Base-by-base conservation (phyloP, 148 eudicot species). In the Agrostemma githago region DNA sequence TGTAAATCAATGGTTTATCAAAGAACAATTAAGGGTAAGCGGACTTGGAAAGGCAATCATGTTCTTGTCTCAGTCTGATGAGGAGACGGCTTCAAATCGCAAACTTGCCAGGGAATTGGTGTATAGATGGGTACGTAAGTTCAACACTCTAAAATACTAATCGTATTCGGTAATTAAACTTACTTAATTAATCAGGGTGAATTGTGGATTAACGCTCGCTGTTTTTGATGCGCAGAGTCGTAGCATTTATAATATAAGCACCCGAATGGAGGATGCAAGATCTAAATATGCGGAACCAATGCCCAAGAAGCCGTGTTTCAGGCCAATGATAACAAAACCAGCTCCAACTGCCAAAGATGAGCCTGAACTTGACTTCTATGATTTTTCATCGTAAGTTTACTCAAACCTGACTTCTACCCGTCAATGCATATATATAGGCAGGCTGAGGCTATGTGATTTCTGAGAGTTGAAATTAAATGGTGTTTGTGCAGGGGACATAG, bases 11-110 rank as follows among this genome's bases (percentile, higher is more conserved):
- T 26, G 34, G 34, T 26, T 26, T 26, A 26, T 26, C 34, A 26
- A 26, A 26, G 34, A 26, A 26, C 34, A 26, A 57, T 67, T 92
- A 77, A 90, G 90, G 80, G 83, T 82, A 77, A 93, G 98, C 78
- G 98, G 98, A 59, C 92, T 93, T 65, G 98, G 96, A 66, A 93
- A 90, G 92, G 98, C 88, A 4, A 89, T 93, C 72, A 90, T 90
- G 98, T 93, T 93, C 79, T 73, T 93, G 75, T 90, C 98, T 0
- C 85, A 89, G 83, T 88, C 96, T 26, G 34, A 26, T 26, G 34
- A 26, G 34, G 34, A 26, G 34, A 26, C 34, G 34, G 34, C 34
- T 26, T 26, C 34, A 26, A 26, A 26, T 26, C 34, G 34, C 34
- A 26, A 26, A 26, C 34, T 26, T 26, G 34, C 34, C 34, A 26